Percentiles rank a stretch among this genome's conserved stretches.
phyloP scores from a whole-genome alignment of 805 yeast genomes.

The Candida hispaniensis region DNA sequence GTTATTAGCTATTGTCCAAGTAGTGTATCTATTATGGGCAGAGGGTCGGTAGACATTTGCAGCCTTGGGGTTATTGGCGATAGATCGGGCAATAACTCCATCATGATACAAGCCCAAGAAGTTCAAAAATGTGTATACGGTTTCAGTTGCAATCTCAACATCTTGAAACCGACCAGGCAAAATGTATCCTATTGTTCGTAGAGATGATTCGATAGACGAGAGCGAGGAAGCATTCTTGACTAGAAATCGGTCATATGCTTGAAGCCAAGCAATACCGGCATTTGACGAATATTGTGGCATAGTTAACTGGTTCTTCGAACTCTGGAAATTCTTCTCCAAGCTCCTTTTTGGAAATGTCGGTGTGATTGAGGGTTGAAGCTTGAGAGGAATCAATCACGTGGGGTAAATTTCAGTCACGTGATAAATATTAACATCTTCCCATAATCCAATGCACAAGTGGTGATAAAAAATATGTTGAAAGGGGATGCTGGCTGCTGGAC shows the following conservation, averaged over 20 bases:
- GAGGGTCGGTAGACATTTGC: conserved; percentile 19
- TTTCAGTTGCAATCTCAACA: conserved; percentile 32
- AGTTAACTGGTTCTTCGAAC: too few relatives aligned
- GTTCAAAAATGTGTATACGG: conserved; percentile 27
- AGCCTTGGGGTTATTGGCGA: conserved; percentile 20
- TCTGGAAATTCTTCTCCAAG: too few relatives aligned
- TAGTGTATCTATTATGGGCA: conserved; percentile 27
- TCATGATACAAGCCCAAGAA: conserved; percentile 32
- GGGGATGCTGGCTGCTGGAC: too few relatives aligned
- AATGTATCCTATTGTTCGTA: conserved; percentile 29
- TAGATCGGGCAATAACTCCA: conserved; percentile 28
- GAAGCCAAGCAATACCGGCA: conserved; percentile 27
- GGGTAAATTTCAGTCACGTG: too few relatives aligned
- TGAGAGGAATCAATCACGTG: too few relatives aligned
- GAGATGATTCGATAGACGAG: conserved; percentile 30
- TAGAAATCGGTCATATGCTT: conserved; percentile 28
- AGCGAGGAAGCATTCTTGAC: conserved; percentile 30
- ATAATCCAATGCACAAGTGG: too few relatives aligned
- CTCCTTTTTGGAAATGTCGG: too few relatives aligned
- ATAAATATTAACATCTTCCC: too few relatives aligned
- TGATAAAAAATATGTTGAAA: too few relatives aligned
- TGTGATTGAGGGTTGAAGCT: too few relatives aligned
- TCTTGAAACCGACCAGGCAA: conserved; percentile 33
- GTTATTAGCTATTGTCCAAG: conserved; percentile 17
- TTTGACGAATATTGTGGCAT: too few relatives aligned